A percentile compares a stretch with the other conserved stretches of the same genome.
These are phyloP conservation scores for Saturnispora mendoncae DNA, from an alignment of 805 yeast species.

Conservation along the genomic window DNA sequence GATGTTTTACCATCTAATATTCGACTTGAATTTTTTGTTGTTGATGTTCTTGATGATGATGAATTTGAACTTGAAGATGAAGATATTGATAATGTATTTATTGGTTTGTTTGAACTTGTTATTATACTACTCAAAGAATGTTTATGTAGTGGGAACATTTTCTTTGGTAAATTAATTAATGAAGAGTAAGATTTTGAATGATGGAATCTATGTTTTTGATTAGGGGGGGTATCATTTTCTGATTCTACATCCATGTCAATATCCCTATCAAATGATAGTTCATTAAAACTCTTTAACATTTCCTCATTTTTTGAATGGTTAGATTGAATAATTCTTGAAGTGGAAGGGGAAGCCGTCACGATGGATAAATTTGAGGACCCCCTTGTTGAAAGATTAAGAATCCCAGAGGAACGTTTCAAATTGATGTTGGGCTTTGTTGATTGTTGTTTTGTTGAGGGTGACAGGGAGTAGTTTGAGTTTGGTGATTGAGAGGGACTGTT, in stretches of 20 bases:
- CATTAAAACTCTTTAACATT: constrained; percentile 29
- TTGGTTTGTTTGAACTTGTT: constrained; percentile 6
- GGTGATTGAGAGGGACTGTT: constrained; percentile 20
- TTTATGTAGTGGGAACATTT: constrained; percentile 5
- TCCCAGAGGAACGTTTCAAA: constrained; percentile 37
- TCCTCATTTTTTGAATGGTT: constrained; percentile 18
- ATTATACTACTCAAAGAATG: constrained; percentile 5
- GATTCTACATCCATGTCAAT: constrained; percentile 1
- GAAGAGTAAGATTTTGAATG: constrained; percentile 23
- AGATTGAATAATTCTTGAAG: constrained; percentile 23
- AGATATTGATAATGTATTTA: constrained; percentile 1
- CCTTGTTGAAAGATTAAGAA: constrained; percentile 35
- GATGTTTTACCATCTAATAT: neutral
- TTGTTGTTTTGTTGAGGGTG: constrained; percentile 15
- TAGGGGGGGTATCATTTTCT: neutral
- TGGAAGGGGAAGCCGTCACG: constrained; percentile 30
- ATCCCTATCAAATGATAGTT: constrained; percentile 20
- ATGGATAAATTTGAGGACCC: constrained; percentile 3
- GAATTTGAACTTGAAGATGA: neutral
- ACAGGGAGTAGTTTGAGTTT: constrained; percentile 13
- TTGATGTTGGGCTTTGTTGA: neutral
- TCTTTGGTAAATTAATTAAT: constrained; percentile 4
- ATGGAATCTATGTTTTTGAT: constrained; percentile 1
- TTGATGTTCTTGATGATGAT: neutral
- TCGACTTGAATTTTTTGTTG: neutral